Evolutionary conservation across 768 basidiomycete genomes (phyloP), one percentile per base, ranked within the genome.

Genomic region (Lactarius akahatsu): DNA sequence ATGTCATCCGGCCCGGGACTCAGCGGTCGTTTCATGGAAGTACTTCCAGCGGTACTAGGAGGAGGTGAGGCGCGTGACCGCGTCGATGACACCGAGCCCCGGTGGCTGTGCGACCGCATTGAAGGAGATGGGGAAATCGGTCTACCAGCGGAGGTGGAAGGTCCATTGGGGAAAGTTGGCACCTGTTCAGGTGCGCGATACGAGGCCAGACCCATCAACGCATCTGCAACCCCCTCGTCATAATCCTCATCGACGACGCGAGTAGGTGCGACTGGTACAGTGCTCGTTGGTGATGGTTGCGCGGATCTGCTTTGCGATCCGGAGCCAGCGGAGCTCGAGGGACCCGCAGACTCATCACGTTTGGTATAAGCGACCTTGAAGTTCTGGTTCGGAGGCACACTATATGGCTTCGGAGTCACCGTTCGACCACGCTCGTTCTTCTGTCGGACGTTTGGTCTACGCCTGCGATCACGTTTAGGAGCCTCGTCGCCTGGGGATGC

Each of bases 221-320:
- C 86, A 70, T 94, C 93, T 4, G 92, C 86, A n/a, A 87, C 91
- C 30, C 90, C 91, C 75, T 95, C 95, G 71, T 98, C 95, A 71
- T 97, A 97, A 71, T 97, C 91, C 71, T 98, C 95, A 72, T 97
- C 94, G 20, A 96, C 83, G 1, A 84, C 78, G 8, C 95, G 82
- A 13, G 86, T 80, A 8, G 88, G 86, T 20, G 86, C 83, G 43
- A 84, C 77, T 61, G 86, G 83, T 8, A 82, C 81, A 23, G 80
- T 83, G 64, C 82, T 85, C 2, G 85, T 90, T 1, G 90, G 89
- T 36, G 88, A 90, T 2, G 89, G 90, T 70, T 90, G 89, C 47
- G 86, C 79, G 1, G 89, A 90, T 34, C 88, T 79, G 61, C 76
- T 80, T 45, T 84, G 84, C 20, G 73, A 74, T 23, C 70, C 73